phyloP scores from a whole-genome alignment of 23 red algal species.

The Pyropia haitanensis region DNA sequence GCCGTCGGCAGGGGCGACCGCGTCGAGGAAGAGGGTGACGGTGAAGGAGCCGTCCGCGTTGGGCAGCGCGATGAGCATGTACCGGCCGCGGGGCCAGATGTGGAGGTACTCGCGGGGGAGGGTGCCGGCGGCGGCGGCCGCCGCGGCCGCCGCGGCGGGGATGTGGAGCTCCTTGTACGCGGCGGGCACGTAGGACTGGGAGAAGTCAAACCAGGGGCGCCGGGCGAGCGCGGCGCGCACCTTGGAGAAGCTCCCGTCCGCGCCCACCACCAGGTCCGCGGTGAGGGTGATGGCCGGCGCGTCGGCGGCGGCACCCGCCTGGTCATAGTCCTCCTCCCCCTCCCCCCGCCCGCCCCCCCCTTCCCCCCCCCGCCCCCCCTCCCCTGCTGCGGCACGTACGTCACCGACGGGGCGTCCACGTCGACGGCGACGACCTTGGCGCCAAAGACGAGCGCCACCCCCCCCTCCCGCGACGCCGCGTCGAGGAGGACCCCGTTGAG shows the following conservation, averaged over 20 bases:
- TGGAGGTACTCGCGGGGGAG: slow-evolving; percentile 65
- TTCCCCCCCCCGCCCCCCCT: no score
- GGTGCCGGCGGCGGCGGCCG: background rate
- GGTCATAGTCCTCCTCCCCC: slow-evolving; percentile 15
- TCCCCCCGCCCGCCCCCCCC: background rate
- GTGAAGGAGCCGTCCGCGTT: slow-evolving; percentile 87
- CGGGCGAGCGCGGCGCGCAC: slow-evolving; percentile 75
- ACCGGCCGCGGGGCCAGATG: slow-evolving; percentile 88
- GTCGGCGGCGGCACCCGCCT: background rate
- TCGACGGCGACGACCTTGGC: slow-evolving; percentile 32
- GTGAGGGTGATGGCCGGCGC: background rate
- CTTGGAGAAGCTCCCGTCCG: slow-evolving; percentile 82
- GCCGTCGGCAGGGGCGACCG: slow-evolving; percentile 14
- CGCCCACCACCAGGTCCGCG: slow-evolving; percentile 70
- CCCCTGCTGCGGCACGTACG: slow-evolving; percentile 5
- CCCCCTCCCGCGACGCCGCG: slow-evolving; percentile 5
- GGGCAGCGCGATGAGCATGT: slow-evolving; percentile 98
- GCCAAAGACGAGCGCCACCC: slow-evolving; percentile 21
- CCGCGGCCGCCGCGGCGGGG: background rate
- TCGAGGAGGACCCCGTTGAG: slow-evolving; percentile 69
- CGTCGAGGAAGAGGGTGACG: slow-evolving; percentile 85
- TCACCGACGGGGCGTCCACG: slow-evolving; percentile 2
- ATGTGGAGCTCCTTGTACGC: slow-evolving; percentile 94
- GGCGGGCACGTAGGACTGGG: slow-evolving; percentile 69
- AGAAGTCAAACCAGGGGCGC: slow-evolving; percentile 53